Conservation (phyloP, 306 rosid genomes). For the Oemleria cerasiformis region DNA sequence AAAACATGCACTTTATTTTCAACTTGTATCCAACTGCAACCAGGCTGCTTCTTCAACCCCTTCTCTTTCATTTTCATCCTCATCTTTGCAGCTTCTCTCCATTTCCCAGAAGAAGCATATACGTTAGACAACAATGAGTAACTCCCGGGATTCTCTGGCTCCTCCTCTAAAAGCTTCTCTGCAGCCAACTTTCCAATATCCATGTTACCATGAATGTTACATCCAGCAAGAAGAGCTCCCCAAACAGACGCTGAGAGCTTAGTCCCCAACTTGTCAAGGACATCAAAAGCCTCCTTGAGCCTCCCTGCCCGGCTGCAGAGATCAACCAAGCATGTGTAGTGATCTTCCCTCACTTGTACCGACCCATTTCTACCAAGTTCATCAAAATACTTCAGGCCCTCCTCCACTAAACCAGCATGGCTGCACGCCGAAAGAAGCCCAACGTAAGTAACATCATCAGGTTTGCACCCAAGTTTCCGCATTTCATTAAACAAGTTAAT, state of each 20-base stretch:
- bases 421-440: conserved; percentile 55
- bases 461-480: conserved; percentile 29
- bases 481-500: conserved; percentile 40
- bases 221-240: conserved; percentile 54
- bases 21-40: conserved; percentile 54
- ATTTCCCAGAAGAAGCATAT: conserved; percentile 46
- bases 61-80: conserved; percentile 46
- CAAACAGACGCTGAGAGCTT: conserved; percentile 36
- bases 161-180: conserved; percentile 34
- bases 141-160: conserved; percentile 35
- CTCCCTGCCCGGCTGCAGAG: conserved; percentile 52
- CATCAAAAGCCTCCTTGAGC: conserved; percentile 41
- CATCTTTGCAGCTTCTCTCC: conserved; percentile 51
- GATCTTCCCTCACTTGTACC: conserved; percentile 42
- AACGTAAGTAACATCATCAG: conserved; percentile 46
- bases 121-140: conserved; percentile 39
- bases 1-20: conserved; percentile 43
- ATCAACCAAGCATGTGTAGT: conserved; percentile 48
- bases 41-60: conserved; percentile 54
- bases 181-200: conserved; percentile 40
- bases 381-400: conserved; percentile 39
- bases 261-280: conserved; percentile 32
- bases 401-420: conserved; percentile 50
- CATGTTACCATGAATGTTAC: conserved; percentile 36
- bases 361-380: conserved; percentile 32